A percentile compares a stretch with the other conserved stretches of the same genome.
Conservation (phyloP, 1,139 yeast species). For the Candida gigantensis region DNA sequence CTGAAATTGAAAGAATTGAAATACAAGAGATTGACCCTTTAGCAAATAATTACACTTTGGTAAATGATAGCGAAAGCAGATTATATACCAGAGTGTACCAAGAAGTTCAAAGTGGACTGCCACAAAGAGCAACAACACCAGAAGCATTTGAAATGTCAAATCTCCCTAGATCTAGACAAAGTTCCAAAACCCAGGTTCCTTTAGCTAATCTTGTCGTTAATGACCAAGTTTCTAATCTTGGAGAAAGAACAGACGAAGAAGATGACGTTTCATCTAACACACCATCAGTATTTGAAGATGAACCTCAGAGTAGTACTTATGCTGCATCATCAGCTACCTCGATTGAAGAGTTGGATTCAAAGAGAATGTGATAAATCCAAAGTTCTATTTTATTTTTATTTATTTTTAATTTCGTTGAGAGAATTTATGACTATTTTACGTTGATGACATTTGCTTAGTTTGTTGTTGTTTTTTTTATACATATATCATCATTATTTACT, state of each 20-base stretch:
- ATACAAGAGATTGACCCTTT: conserved; percentile 38
- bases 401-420: not conserved
- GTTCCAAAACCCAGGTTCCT: conserved; percentile 26
- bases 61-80: conserved; percentile 13
- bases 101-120: conserved; percentile 12
- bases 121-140: conserved; percentile 4
- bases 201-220: conserved; percentile 14
- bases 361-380: conserved; percentile 2
- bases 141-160: conserved; percentile 31
- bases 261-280: conserved; percentile 35
- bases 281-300: conserved; percentile 43
- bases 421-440: not conserved
- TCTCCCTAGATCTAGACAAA: conserved; percentile 34
- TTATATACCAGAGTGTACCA: conserved; percentile 11
- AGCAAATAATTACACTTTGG: conserved; percentile 15
- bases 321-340: conserved; percentile 33
- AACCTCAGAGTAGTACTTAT: conserved; percentile 21
- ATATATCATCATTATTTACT: no score
- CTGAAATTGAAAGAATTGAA: conserved; percentile 30
- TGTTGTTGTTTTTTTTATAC: no score
- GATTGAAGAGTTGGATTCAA: conserved; percentile 30
- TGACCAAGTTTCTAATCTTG: conserved; percentile 2
- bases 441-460: no score
- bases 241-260: conserved; percentile 26
- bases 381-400: conserved; percentile 1